phyloP scores from a whole-genome alignment of 164 flowering plant species.

The Sedum album region DNA sequence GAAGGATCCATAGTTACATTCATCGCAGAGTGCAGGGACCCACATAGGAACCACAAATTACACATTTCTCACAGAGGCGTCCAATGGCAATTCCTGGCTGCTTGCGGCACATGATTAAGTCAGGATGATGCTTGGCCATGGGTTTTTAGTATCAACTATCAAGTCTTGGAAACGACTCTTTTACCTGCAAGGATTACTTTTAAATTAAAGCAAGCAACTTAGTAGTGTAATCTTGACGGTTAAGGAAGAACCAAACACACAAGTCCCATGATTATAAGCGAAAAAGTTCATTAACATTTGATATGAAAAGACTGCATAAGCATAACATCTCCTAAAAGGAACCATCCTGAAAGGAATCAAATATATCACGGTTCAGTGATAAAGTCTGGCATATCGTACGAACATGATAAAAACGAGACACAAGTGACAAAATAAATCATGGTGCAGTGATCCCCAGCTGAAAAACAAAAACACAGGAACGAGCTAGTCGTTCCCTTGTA shows the following conservation, averaged over 20 bases:
- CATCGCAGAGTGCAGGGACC: slow-evolving; percentile 75
- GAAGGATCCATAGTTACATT: slow-evolving; percentile 88
- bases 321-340: no score
- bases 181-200: background rate
- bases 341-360: no score
- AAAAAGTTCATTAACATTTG: no score
- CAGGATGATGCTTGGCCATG: slow-evolving; percentile 75
- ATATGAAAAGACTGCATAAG: no score
- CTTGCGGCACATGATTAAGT: slow-evolving; percentile 63
- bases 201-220: background rate
- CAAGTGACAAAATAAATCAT: no score
- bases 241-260: background rate
- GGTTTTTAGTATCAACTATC: background rate
- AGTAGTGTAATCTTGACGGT: background rate
- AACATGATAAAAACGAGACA: no score
- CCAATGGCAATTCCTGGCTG: slow-evolving; percentile 74
- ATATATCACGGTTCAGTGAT: no score
- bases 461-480: no score
- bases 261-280: no score
- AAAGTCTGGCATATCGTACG: no score
- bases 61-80: slow-evolving; percentile 60
- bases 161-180: background rate
- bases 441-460: no score
- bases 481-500: no score
- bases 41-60: slow-evolving; percentile 63